Evolutionary conservation across 495 filamentous ascomycete genomes (phyloP).

Genomic region (Geopyxis carbonaria): DNA sequence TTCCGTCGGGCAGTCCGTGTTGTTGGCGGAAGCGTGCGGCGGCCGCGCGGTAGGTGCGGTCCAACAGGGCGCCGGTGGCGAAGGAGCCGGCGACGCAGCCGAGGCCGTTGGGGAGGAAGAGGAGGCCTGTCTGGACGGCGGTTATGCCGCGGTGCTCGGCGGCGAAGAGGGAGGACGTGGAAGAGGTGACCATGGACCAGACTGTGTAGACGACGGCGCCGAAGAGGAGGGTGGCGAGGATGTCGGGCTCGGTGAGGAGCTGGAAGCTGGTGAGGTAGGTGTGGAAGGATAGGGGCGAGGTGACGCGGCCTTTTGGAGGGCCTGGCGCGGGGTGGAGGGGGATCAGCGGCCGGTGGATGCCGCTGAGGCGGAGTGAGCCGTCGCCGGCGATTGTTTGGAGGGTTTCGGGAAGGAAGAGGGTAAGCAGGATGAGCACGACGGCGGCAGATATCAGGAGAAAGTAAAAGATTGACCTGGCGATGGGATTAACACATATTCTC

Average conservation of each 20-base stretch:
- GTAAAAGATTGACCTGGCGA: constrained; percentile 1
- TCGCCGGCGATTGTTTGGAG: constrained; percentile 4
- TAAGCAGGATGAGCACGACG: not conserved
- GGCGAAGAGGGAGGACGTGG: not conserved
- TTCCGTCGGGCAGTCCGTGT: not conserved
- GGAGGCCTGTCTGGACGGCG: no score
- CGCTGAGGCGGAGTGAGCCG: not conserved
- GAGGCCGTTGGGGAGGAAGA: constrained; percentile 1
- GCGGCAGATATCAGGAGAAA: not conserved
- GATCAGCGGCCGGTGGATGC: not conserved
- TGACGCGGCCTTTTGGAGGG: not conserved
- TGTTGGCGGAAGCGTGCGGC: not conserved
- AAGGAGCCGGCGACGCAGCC: constrained; percentile 2
- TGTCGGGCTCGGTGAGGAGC: not conserved
- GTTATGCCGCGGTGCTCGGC: no score
- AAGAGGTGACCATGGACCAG: constrained; percentile 1
- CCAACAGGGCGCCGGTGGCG: not conserved
- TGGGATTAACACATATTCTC: not conserved
- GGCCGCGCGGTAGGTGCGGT: not conserved
- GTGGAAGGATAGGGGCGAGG: not conserved
- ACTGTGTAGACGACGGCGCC: not conserved
- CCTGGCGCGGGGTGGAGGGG: not conserved
- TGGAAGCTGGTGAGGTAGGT: not conserved
- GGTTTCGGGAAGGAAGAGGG: constrained; percentile 3
- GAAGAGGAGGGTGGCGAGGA: not conserved